These are phyloP conservation scores for Penicillium soppii DNA, from an alignment of 495 filamentous ascomycete genomes.

Conservation along the genomic window DNA sequence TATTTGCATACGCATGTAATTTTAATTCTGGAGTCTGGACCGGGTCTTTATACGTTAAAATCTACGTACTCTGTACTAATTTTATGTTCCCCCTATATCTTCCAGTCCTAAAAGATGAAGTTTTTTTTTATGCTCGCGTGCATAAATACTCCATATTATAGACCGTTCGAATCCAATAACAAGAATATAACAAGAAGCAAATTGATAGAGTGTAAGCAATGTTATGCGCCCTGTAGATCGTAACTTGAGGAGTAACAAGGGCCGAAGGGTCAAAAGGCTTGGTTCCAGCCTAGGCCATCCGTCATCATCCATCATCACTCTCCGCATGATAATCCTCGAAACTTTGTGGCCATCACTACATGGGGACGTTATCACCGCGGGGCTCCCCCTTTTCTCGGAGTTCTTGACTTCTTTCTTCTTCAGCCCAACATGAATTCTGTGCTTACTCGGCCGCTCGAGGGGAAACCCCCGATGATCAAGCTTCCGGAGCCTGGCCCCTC, in stretches of 20 bases:
- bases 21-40: no score
- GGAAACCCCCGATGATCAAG: slow-evolving; percentile 30
- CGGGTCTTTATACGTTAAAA: no score
- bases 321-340: slow-evolving; percentile 8
- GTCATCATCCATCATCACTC: slow-evolving; percentile 6
- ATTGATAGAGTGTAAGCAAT: no score
- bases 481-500: slow-evolving; percentile 23
- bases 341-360: not conserved
- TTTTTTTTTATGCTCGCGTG: slow-evolving; percentile 18
- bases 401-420: not conserved
- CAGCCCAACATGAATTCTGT: slow-evolving; percentile 25
- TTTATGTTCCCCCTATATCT: no score
- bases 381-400: slow-evolving; percentile 18
- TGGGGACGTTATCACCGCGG: slow-evolving; percentile 14
- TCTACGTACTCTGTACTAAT: no score
- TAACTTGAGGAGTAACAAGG: not conserved
- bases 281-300: slow-evolving; percentile 7
- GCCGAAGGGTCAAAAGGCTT: slow-evolving; percentile 6
- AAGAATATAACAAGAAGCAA: no score
- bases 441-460: slow-evolving; percentile 28
- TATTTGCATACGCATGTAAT: no score
- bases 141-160: slow-evolving; percentile 9
- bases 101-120: not conserved
- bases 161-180: no score
- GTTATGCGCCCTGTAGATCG: not conserved